Conservation (phyloP, 2,329 filamentous ascomycete species). For the Ceratocystis ficicola region DNA sequence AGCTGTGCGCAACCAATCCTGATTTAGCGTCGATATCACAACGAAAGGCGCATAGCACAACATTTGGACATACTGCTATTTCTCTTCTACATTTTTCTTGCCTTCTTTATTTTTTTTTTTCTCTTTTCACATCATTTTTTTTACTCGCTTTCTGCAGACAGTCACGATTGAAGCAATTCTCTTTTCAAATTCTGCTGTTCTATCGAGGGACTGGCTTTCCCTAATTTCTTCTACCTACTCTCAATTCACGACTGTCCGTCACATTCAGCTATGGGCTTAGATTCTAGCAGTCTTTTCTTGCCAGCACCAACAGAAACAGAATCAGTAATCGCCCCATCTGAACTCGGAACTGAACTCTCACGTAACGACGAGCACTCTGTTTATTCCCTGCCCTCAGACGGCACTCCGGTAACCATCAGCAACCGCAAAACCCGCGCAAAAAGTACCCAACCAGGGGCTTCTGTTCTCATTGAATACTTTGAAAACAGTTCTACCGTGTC, state of each 20-base stretch:
- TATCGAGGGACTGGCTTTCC: neutral
- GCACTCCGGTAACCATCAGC: slow-evolving; percentile 81
- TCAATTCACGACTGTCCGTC: neutral
- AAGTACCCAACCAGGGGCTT: slow-evolving; percentile 62
- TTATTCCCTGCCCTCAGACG: slow-evolving; percentile 74
- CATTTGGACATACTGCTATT: neutral
- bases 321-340: slow-evolving; percentile 36
- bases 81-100: neutral
- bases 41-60: neutral
- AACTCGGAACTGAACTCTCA: slow-evolving; percentile 56
- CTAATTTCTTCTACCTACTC: slow-evolving; percentile 23
- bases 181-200: neutral
- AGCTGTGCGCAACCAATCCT: neutral
- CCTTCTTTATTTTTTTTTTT: neutral
- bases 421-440: slow-evolving; percentile 37
- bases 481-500: slow-evolving; percentile 47
- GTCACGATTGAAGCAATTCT: neutral
- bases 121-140: neutral
- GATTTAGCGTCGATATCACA: neutral
- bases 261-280: slow-evolving; percentile 38
- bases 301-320: slow-evolving; percentile 62
- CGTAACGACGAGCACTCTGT: slow-evolving; percentile 58
- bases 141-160: neutral
- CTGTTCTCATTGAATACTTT: slow-evolving; percentile 88
- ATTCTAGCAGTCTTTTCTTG: slow-evolving; percentile 49